Conservation (phyloP, 176 grass and related monocot species). For the Hordeum vulgare region DNA sequence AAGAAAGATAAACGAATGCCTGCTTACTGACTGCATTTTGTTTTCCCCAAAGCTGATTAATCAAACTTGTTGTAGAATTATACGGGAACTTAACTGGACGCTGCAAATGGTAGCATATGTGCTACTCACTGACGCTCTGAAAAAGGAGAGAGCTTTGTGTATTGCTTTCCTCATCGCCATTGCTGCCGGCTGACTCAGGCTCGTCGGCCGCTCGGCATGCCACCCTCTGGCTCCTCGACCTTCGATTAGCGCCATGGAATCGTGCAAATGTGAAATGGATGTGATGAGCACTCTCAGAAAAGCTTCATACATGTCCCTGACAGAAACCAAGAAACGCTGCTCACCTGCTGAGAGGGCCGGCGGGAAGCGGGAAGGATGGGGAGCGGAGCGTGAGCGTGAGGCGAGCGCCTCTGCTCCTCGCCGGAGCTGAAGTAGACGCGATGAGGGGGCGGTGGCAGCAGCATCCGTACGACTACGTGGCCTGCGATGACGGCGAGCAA, state of each 20-base stretch:
- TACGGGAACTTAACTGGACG: too few species aligned
- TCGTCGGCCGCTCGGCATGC: conserved; percentile 49
- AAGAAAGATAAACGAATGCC: neutral
- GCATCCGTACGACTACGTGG: conserved; percentile 10
- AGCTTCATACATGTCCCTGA: neutral
- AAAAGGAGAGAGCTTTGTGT: neutral
- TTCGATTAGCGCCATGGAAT: conserved; percentile 11
- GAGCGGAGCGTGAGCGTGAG: conserved; percentile 13
- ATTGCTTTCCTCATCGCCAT: conserved; percentile 36
- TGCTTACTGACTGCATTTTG: neutral
- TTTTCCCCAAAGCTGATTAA: neutral
- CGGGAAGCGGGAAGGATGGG: neutral
- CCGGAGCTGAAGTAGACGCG: neutral
- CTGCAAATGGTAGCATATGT: too few species aligned
- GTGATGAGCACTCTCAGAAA: neutral
- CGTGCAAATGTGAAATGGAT: neutral
- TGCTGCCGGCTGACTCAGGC: conserved; percentile 43
- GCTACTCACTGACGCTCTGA: too few species aligned
- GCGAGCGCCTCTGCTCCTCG: neutral
- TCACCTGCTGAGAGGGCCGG: conserved; percentile 1
- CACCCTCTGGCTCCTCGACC: conserved; percentile 28
- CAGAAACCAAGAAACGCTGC: conserved; percentile 12
- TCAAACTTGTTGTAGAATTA: neutral
- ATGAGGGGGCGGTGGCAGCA: conserved; percentile 27
- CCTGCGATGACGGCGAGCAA: neutral